These are phyloP conservation scores for Arachnomyces sp. DNA, from an alignment of 2,329 filamentous ascomycete genomes.

Conservation along the genomic window DNA sequence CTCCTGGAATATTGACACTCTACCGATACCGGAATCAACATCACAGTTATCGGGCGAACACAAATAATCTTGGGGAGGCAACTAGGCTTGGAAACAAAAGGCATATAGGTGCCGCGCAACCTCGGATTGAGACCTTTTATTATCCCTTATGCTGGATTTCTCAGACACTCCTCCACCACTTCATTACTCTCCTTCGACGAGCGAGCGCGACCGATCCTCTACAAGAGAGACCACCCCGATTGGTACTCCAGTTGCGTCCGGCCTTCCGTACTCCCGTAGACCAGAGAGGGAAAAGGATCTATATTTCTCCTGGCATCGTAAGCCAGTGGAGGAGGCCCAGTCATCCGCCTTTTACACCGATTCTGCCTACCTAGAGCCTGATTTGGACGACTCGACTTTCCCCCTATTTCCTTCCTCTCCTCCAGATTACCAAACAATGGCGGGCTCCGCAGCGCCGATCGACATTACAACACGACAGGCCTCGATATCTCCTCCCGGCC, in stretches of 20 bases:
- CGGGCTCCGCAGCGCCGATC: constrained; percentile 48
- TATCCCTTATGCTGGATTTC: constrained; percentile 46
- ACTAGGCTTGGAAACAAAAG: constrained; percentile 25
- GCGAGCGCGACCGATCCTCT: constrained; percentile 42
- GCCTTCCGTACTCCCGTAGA: constrained; percentile 36
- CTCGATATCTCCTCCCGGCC: constrained; percentile 51
- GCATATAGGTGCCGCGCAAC: constrained; percentile 30
- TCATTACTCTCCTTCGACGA: constrained; percentile 43
- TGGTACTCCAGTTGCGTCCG: constrained; percentile 43
- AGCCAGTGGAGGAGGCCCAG: constrained; percentile 25
- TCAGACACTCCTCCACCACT: constrained; percentile 44
- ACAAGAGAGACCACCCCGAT: constrained; percentile 43
- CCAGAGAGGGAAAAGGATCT: constrained; percentile 36
- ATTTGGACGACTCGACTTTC: constrained; percentile 27
- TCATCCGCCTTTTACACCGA: constrained; percentile 25
- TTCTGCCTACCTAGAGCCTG: constrained; percentile 23
- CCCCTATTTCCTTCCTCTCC: constrained; percentile 34
- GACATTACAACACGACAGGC: constrained; percentile 53
- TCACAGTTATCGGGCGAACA: not conserved
- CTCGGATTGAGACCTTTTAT: constrained; percentile 23
- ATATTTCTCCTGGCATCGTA: constrained; percentile 40
- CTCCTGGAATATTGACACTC: too few relatives aligned
- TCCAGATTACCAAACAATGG: constrained; percentile 38
- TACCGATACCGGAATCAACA: not conserved
- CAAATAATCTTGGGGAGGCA: not conserved